Base-by-base conservation (phyloP, 768 basidiomycete species). In the Tremella mesenterica region DNA sequence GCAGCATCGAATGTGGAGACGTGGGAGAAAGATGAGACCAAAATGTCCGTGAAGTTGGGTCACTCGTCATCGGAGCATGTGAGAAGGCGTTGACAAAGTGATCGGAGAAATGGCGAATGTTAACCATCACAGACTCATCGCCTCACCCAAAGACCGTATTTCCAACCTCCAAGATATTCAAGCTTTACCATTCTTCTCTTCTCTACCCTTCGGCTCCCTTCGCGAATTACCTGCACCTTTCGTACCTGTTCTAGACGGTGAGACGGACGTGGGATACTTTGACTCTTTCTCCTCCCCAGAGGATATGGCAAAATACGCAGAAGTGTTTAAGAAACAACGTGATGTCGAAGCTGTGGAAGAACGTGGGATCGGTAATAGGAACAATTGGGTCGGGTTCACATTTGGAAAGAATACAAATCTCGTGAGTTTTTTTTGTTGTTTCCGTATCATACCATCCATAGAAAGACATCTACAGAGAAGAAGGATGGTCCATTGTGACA, bases 221-320 rank as follows among this genome's bases (percentile, higher is more conserved):
- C 85, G 95, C 26, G 75, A 79, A 4, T 79, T 81, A 18, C 79
- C 79, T 4, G 85, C 93, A 8, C 95, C 93, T 0, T 96, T 95
- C 73, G 86, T 97, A 5, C 95, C 95, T 25, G 85, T 88, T 9
- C 80, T 97, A 29, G 92, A 96, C 67, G 86, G 85, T 8, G 95
- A 97, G 66, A 79, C 88, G 53, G 95, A 99, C 67, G 90, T 91
- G 1, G 91, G 90, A 16, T 64, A 64, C 55, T 64, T 63, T 52
- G 62, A 60, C 50, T 56, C 57, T 36, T 74, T 74, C 71, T 84
- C 84, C 1, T 85, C 81, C 3, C 76, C 80, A 3, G 88, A 92
- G 54, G 93, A 97, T 69, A 96, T 96, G 92, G 90, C 88, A 46
- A 97, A 97, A 76, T 97, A 97, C 69, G 89, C 92, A 10, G 93